Evolutionary conservation across 768 basidiomycete genomes (phyloP), one percentile per base, ranked within the genome.

Genomic region (Trametes sanguinea): DNA sequence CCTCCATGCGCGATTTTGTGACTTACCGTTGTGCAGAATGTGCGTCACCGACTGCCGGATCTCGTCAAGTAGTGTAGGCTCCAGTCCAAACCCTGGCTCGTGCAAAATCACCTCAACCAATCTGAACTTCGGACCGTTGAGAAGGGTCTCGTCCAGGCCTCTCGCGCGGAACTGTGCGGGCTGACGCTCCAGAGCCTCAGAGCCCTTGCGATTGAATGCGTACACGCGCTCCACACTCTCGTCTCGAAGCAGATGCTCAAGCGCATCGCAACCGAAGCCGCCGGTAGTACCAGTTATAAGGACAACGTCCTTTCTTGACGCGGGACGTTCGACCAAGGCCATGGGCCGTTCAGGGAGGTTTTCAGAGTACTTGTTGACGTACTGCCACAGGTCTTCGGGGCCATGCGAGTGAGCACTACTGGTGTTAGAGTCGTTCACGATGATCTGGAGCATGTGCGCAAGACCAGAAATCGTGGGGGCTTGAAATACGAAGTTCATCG

Each of bases 321-420:
- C 37, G 6, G 55, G 11, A 14, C 40, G 56, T 51, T 27, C 69
- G 43, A 17, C 66, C n/a, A n/a, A 40, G 35, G 51, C 13, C 1
- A 55, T 72, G 48, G 62, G 62, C 4, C 62, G 62, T 2, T 53
- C 47, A 22, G 57, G 62, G n/a, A 60, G 22, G 47, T 55, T 32
- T 7, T 53, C 47, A 63, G 51, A 72, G 64, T 83, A 79, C 65
- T 77, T 79, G 22, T 73, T 73, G 46, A 81, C 76, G 72, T 81
- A 57, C 40, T 64, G 33, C 17, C 66, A 60, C 27, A 72, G 47
- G 10, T 61, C 55, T 57, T 67, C 60, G 14, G 33, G 68, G 65
- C 47, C 71, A 69, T 11, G 60, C n/a, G 44, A 30, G 8, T 29
- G 9, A 2, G 42, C 17, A 5, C 14, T 13, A 10, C 52, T 64